These are phyloP conservation scores for Colletotrichum sp. DNA, from an alignment of 2,329 filamentous ascomycete species.

Conservation along the genomic window DNA sequence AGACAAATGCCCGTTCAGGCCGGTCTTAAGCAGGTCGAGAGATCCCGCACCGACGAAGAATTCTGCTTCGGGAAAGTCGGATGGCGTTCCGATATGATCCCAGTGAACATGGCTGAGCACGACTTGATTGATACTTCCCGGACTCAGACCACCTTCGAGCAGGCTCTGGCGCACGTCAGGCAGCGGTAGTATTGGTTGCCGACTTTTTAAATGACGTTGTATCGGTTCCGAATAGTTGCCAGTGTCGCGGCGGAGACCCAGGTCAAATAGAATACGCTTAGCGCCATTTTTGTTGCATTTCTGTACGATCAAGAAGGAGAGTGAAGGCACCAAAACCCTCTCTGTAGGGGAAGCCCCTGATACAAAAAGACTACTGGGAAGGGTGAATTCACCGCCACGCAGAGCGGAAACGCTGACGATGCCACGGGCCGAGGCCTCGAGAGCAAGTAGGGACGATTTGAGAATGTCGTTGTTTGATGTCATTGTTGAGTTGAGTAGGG, in stretches of 20 bases:
- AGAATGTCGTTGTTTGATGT: not conserved
- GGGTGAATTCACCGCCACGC: not conserved
- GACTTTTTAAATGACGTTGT: not conserved
- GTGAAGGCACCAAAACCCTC: not conserved
- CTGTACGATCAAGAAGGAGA: not conserved
- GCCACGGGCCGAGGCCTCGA: not conserved
- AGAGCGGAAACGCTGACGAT: not conserved
- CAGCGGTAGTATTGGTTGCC: not conserved
- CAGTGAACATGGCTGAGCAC: not conserved
- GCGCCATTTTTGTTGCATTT: not conserved
- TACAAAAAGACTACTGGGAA: not conserved
- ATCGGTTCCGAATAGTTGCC: not conserved
- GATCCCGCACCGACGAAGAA: not conserved
- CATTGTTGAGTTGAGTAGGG: not conserved
- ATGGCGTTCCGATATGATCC: not conserved
- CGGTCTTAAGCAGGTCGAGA: not conserved
- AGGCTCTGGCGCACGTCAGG: not conserved
- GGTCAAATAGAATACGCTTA: not conserved
- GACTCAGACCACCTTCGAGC: not conserved
- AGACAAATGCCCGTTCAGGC: not conserved
- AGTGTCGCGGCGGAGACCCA: not conserved
- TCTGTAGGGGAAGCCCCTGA: not conserved
- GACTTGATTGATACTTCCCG: not conserved
- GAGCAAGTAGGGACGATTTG: not conserved
- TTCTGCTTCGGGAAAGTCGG: not conserved